phyloP scores from a whole-genome alignment of 306 rosid species.

The Rubus idaeus region DNA sequence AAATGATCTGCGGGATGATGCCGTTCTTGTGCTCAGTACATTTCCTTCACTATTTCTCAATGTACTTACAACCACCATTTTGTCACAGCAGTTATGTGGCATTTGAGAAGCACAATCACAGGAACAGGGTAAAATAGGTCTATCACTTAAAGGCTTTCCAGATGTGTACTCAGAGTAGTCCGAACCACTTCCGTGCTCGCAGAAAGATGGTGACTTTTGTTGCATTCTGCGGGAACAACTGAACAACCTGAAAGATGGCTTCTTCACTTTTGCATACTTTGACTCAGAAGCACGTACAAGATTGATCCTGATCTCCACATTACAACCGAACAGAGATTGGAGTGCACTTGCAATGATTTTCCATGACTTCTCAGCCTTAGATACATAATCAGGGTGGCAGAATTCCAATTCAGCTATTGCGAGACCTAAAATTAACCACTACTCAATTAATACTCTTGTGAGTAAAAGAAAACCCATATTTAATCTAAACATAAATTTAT shows the following conservation, averaged over 20 bases:
- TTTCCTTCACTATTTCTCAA: conserved; percentile 64
- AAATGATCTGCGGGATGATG: conserved; percentile 33
- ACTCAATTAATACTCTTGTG: conserved; percentile 1
- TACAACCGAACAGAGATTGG: conserved; percentile 59
- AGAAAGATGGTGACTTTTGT: conserved; percentile 37
- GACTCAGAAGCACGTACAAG: conserved; percentile 43
- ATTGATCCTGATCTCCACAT: conserved; percentile 72
- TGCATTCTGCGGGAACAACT: conserved; percentile 55
- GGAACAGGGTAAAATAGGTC: conserved; percentile 35
- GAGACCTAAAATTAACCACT: conserved; percentile 48
- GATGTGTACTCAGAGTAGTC: conserved; percentile 41
- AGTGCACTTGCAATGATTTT: conserved; percentile 66
- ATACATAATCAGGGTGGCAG: conserved; percentile 45
- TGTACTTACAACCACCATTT: conserved; percentile 41
- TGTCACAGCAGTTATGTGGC: conserved; percentile 36
- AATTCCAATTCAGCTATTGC: conserved; percentile 76
- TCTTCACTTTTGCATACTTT: conserved; percentile 45
- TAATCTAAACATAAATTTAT: not conserved
- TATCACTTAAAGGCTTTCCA: conserved; percentile 40
- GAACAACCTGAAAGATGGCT: conserved; percentile 54
- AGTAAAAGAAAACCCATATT: conserved; percentile 1
- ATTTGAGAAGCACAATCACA: conserved; percentile 39
- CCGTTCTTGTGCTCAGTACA: conserved; percentile 53
- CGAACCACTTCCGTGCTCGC: conserved; percentile 49
- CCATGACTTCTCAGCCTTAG: conserved; percentile 82